Evolutionary conservation across 1,139 yeast genomes (phyloP).

Genomic region (Lipomyces yarrowii): DNA sequence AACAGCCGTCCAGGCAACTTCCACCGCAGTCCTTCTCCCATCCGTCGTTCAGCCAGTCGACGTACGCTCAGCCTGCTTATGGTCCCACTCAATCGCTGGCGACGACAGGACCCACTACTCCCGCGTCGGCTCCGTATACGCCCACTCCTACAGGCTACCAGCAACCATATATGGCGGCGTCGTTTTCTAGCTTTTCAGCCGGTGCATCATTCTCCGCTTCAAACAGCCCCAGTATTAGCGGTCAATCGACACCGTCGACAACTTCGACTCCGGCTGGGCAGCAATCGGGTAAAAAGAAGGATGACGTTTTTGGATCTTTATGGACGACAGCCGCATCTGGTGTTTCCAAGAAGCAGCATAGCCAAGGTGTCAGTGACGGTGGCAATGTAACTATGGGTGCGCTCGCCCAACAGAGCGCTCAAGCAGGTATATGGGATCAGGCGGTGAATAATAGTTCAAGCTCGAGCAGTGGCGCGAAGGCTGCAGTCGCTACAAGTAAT

Average conservation of each 20-base stretch:
- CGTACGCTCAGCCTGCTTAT: constrained; percentile 9
- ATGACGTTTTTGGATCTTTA: constrained; percentile 81
- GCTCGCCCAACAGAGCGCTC: constrained; percentile 40
- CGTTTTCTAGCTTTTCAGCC: constrained; percentile 13
- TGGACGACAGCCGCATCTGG: constrained; percentile 61
- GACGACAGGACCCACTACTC: background rate
- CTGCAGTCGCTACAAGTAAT: background rate
- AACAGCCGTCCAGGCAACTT: constrained; percentile 7
- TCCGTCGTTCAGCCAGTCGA: constrained; percentile 13
- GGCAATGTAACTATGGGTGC: constrained; percentile 35
- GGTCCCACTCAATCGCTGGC: background rate
- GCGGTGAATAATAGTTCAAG: constrained; percentile 21
- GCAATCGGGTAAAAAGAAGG: constrained; percentile 43
- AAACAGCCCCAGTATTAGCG: background rate
- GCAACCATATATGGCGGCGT: constrained; percentile 8
- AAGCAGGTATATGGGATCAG: constrained; percentile 41
- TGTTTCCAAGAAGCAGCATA: constrained; percentile 22
- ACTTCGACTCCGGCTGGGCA: constrained; percentile 11
- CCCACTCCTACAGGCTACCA: background rate
- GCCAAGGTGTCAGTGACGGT: background rate
- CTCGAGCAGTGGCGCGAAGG: background rate
- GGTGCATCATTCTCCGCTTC: constrained; percentile 9
- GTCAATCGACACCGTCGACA: constrained; percentile 27
- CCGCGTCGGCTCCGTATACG: background rate
- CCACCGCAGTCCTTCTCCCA: constrained; percentile 10